These are phyloP conservation scores for Clathrus columnatus DNA, from an alignment of 768 basidiomycete genomes.

Conservation along the genomic window DNA sequence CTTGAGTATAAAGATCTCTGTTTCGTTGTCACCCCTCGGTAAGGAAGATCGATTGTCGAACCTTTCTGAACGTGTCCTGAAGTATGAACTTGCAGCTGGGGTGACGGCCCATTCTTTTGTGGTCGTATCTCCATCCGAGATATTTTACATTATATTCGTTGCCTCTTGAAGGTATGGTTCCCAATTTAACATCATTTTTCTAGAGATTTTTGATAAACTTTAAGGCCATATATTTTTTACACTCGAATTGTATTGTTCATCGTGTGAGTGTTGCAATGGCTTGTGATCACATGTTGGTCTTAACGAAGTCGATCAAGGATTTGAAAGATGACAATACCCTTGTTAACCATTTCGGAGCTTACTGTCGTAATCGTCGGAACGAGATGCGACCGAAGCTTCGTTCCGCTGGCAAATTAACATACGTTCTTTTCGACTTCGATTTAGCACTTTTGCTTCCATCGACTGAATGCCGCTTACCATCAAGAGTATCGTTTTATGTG, in stretches of 20 bases:
- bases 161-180: neutral
- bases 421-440: neutral
- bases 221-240: slow-evolving; percentile 12
- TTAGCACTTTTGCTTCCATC: neutral
- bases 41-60: neutral
- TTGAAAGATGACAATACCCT: slow-evolving; percentile 9
- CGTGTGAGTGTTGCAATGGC: slow-evolving; percentile 1
- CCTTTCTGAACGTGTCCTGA: neutral
- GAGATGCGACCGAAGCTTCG: neutral
- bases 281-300: neutral
- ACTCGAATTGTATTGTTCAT: slow-evolving; percentile 12
- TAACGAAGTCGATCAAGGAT: neutral
- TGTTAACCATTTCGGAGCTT: neutral
- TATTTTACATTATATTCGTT: slow-evolving; percentile 9
- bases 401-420: neutral
- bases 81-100: slow-evolving; percentile 6
- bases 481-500: too few relatives aligned
- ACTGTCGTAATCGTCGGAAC: neutral
- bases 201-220: neutral
- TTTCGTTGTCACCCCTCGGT: too few relatives aligned
- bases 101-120: slow-evolving; percentile 10
- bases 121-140: slow-evolving; percentile 9
- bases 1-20: too few relatives aligned
- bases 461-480: neutral
- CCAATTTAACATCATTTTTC: neutral